Conservation (phyloP, 2,329 filamentous ascomycete species). For the Coniochaeta sp. region DNA sequence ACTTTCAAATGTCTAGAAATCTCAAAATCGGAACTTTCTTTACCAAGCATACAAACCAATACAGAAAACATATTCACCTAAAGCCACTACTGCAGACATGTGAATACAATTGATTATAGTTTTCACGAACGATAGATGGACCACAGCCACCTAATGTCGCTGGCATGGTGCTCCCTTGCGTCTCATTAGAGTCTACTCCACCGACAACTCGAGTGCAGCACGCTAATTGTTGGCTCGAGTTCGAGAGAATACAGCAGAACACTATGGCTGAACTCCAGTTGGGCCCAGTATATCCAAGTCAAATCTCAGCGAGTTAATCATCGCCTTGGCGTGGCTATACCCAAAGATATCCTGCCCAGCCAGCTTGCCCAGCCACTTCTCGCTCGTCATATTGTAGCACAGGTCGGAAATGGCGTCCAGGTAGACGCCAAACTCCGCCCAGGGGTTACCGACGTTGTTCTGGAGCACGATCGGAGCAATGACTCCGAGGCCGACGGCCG, state of each 20-base stretch:
- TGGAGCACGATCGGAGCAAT: not conserved
- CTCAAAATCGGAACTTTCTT: too few relatives aligned
- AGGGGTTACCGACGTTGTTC: conserved; percentile 2
- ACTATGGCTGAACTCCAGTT: not conserved
- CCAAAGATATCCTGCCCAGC: conserved; percentile 5
- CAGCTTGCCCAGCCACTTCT: conserved; percentile 6
- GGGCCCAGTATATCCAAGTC: not conserved
- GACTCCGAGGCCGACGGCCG: not conserved
- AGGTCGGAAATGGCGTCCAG: conserved; percentile 2
- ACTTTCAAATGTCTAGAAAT: too few relatives aligned
- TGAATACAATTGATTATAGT: too few relatives aligned
- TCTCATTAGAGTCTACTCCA: too few relatives aligned
- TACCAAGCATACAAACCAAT: too few relatives aligned
- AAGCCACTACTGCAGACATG: too few relatives aligned
- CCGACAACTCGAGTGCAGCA: too few relatives aligned
- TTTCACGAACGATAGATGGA: too few relatives aligned
- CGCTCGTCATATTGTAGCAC: conserved; percentile 4
- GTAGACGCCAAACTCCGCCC: conserved; percentile 5
- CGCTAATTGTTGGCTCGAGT: too few relatives aligned
- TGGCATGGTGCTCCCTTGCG: too few relatives aligned
- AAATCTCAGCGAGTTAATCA: not conserved
- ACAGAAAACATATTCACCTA: too few relatives aligned
- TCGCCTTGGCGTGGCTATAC: not conserved
- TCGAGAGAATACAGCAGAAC: not conserved
- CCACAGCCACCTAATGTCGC: too few relatives aligned